These are phyloP conservation scores for Magnaporthales sp. DNA, from an alignment of 2,329 filamentous ascomycete genomes.

Conservation along the genomic window DNA sequence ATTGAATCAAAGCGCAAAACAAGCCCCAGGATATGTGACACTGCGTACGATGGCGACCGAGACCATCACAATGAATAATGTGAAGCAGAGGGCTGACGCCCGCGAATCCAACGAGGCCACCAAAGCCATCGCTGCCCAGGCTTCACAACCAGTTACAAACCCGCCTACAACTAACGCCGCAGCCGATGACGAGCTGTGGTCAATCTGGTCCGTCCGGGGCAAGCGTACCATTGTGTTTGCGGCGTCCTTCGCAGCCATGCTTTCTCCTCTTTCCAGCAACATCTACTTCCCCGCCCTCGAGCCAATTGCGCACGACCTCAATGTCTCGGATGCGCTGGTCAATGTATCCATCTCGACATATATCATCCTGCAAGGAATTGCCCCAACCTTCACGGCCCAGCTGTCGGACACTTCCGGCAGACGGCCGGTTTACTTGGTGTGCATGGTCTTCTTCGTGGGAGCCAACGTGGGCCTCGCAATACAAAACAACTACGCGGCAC, in stretches of 20 bases:
- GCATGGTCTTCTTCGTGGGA: slow-evolving; percentile 34
- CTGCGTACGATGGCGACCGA: too few relatives aligned
- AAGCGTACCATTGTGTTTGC: neutral
- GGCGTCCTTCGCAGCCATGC: slow-evolving; percentile 22
- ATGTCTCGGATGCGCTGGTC: slow-evolving; percentile 22
- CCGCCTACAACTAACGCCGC: too few relatives aligned
- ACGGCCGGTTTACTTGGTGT: slow-evolving; percentile 36
- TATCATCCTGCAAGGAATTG: slow-evolving; percentile 42
- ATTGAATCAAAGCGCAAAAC: too few relatives aligned
- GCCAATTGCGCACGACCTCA: slow-evolving; percentile 28
- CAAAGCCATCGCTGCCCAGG: too few relatives aligned
- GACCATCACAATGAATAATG: too few relatives aligned
- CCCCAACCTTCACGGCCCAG: slow-evolving; percentile 39
- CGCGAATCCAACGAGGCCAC: too few relatives aligned
- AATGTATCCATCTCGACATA: slow-evolving; percentile 33
- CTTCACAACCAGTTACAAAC: too few relatives aligned
- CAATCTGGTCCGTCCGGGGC: too few relatives aligned
- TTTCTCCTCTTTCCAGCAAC: slow-evolving; percentile 22
- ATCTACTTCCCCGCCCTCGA: slow-evolving; percentile 38
- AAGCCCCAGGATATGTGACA: too few relatives aligned
- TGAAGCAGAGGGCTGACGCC: too few relatives aligned
- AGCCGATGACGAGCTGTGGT: too few relatives aligned
- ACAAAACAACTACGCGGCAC: slow-evolving; percentile 30
- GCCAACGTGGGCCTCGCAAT: slow-evolving; percentile 36
- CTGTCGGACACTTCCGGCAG: slow-evolving; percentile 40